phyloP scores from a whole-genome alignment of 2,329 filamentous ascomycete genomes.

The Mycosphaerelloides madeirae region DNA sequence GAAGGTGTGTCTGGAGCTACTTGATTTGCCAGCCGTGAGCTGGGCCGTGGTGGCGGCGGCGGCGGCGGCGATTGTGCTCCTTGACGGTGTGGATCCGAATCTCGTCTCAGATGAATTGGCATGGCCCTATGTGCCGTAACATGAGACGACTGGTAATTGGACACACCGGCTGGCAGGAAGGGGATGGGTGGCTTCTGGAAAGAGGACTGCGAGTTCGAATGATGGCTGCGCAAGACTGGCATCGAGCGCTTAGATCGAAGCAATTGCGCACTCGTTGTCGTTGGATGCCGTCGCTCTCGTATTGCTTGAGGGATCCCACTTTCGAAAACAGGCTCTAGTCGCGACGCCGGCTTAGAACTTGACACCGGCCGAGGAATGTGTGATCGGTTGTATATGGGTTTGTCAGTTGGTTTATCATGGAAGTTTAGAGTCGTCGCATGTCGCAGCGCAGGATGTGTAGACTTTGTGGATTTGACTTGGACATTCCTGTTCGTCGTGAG shows the following conservation, averaged over 20 bases:
- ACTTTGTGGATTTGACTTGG: constrained; percentile 65
- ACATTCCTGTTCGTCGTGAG: constrained; percentile 86
- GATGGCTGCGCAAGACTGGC: constrained; percentile 50
- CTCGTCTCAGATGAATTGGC: constrained; percentile 71
- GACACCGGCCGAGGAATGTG: constrained; percentile 75
- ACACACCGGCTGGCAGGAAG: constrained; percentile 73
- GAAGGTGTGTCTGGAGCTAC: constrained; percentile 49
- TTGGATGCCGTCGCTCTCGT: constrained; percentile 52
- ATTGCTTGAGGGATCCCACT: constrained; percentile 69
- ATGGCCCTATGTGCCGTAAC: constrained; percentile 58
- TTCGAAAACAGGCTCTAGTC: constrained; percentile 89
- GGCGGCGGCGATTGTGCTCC: constrained; percentile 44
- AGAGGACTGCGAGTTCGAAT: constrained; percentile 30
- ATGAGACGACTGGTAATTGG: constrained; percentile 72
- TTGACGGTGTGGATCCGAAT: constrained; percentile 61
- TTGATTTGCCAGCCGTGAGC: constrained; percentile 45
- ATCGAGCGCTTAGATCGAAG: constrained; percentile 58
- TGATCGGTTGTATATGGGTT: constrained; percentile 46
- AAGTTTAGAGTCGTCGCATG: constrained; percentile 85
- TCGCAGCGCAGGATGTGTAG: constrained; percentile 62
- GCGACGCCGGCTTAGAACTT: constrained; percentile 48
- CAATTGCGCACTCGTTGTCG: constrained; percentile 51
- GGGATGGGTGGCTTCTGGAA: constrained; percentile 65
- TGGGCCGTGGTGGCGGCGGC: constrained; percentile 31
- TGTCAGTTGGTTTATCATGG: constrained; percentile 62